phyloP scores from a whole-genome alignment of 108 stramenopile genomes.

The Cylindrotheca closterium region DNA sequence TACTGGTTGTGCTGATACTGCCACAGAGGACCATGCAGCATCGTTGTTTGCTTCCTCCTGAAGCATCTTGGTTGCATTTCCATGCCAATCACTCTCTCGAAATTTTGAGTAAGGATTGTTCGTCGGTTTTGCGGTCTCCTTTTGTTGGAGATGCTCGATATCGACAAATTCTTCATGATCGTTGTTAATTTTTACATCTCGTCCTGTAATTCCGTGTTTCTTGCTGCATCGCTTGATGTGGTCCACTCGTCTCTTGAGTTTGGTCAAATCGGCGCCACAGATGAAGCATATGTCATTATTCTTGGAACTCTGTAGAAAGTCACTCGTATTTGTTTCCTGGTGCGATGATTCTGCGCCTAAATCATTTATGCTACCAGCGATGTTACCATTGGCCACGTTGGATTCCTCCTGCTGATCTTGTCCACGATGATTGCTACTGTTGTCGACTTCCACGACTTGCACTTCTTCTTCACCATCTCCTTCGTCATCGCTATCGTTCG shows the following conservation, averaged over 20 bases:
- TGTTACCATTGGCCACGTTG: background rate
- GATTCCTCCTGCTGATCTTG: background rate
- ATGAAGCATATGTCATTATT: slow-evolving; percentile 53
- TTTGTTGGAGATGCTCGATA: slow-evolving; percentile 4
- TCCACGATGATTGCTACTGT: no score
- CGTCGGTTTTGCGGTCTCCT: background rate
- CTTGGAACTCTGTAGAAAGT: no score
- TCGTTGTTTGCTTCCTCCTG: background rate
- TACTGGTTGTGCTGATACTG: no score
- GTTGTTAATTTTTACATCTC: slow-evolving; percentile 36
- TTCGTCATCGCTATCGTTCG: slow-evolving; percentile 16
- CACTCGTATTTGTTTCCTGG: no score
- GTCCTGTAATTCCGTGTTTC: slow-evolving; percentile 49
- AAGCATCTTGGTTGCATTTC: slow-evolving; percentile 14
- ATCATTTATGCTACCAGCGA: background rate
- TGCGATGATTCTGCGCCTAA: background rate
- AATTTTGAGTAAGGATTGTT: slow-evolving; percentile 14
- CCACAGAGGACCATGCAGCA: no score
- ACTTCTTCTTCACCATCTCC: slow-evolving; percentile 7
- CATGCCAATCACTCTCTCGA: slow-evolving; percentile 24
- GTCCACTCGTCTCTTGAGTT: slow-evolving; percentile 58
- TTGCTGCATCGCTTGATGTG: slow-evolving; percentile 84
- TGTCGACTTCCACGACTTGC: background rate
- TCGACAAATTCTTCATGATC: slow-evolving; percentile 24
- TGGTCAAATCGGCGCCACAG: slow-evolving; percentile 56